Evolutionary conservation across 306 rosid genomes (phyloP).

Genomic region (Cicer chorassanicum): DNA sequence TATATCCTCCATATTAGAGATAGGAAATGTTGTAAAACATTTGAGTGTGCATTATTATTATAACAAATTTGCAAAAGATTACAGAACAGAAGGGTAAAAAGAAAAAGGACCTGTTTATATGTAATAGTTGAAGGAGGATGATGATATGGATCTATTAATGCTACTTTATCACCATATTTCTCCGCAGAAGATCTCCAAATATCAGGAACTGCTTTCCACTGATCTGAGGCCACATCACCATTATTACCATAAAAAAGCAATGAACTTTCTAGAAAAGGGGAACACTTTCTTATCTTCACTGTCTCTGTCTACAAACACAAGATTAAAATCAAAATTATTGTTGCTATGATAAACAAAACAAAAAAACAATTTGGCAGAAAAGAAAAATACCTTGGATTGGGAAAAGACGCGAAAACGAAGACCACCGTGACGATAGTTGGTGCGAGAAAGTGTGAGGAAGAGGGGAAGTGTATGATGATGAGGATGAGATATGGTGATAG

Average conservation of each 20-base stretch:
- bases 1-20: conserved; percentile 12
- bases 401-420: conserved; percentile 13
- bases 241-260: conserved; percentile 47
- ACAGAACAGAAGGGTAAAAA: background rate
- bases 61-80: conserved; percentile 15
- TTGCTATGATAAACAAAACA: no score
- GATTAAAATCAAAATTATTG: background rate
- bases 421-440: background rate
- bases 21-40: conserved; percentile 20
- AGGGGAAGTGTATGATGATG: background rate
- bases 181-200: conserved; percentile 90
- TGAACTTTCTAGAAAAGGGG: conserved; percentile 80
- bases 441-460: background rate
- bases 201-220: conserved; percentile 94
- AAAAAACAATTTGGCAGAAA: no score
- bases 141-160: conserved; percentile 82
- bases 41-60: background rate
- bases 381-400: background rate
- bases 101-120: conserved; percentile 54
- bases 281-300: conserved; percentile 67
- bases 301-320: conserved; percentile 53
- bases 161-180: conserved; percentile 80
- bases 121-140: conserved; percentile 83
- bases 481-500: no score
- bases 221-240: conserved; percentile 50